phyloP scores from a whole-genome alignment of 2,329 filamentous ascomycete species.

The Scytalidium sp. region DNA sequence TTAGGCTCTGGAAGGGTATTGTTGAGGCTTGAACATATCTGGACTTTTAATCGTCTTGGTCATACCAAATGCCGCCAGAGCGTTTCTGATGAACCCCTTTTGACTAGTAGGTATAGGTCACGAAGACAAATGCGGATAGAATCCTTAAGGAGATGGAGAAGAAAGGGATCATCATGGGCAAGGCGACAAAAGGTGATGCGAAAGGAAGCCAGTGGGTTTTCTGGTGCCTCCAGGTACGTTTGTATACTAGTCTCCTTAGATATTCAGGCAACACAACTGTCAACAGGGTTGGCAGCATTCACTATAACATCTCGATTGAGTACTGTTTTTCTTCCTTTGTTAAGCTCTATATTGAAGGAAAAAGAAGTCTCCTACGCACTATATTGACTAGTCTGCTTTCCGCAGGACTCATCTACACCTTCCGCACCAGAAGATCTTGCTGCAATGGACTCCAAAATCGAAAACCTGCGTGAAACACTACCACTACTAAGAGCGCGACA shows the following conservation, averaged over 20 bases:
- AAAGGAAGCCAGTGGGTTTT: conserved; percentile 30
- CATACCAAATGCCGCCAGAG: no score
- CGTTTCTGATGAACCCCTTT: no score
- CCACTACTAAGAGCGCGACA: conserved; percentile 44
- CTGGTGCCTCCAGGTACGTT: conserved; percentile 27
- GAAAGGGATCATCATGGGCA: conserved; percentile 54
- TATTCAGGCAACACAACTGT: no score
- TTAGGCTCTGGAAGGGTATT: conserved; percentile 23
- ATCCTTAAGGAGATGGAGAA: conserved; percentile 61
- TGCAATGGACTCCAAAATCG: conserved; percentile 45
- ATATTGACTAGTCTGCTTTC: no score
- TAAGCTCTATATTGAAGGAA: no score
- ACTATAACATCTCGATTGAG: no score
- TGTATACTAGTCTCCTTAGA: no score
- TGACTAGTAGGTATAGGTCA: conserved; percentile 18
- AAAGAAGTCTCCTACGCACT: no score
- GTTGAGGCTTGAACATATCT: conserved; percentile 1
- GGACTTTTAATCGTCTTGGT: no score
- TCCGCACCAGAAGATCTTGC: conserved; percentile 44
- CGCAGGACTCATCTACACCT: conserved; percentile 45
- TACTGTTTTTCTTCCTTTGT: no score
- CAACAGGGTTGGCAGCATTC: no score
- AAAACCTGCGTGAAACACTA: conserved; percentile 41
- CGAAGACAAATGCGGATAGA: conserved; percentile 53
- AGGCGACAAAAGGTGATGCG: conserved; percentile 26